These are phyloP conservation scores for Hirsutella minnesotensis DNA, from an alignment of 2,329 filamentous ascomycete species.

Conservation along the genomic window DNA sequence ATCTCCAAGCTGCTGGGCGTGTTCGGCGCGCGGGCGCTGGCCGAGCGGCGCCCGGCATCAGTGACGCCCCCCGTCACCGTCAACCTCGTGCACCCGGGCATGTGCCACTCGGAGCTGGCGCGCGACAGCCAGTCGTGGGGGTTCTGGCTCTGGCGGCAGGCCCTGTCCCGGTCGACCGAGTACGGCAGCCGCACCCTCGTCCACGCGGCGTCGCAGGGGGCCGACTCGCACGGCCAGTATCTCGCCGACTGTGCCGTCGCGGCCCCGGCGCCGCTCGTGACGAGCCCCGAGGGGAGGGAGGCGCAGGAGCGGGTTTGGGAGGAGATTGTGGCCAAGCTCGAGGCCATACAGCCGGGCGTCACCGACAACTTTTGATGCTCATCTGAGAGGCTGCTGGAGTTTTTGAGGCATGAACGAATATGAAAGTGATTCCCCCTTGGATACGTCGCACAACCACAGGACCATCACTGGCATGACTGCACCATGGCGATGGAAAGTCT, in stretches of 20 bases:
- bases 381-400: background rate
- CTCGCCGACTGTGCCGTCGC: background rate
- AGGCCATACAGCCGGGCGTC: background rate
- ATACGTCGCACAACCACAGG: too few relatives aligned
- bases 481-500: too few relatives aligned
- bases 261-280: background rate
- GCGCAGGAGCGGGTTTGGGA: slow-evolving; percentile 2
- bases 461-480: background rate
- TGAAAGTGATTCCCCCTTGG: background rate
- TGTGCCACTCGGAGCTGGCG: slow-evolving; percentile 34
- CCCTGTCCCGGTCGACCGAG: too few relatives aligned
- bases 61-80: slow-evolving; percentile 24
- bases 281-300: background rate
- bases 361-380: background rate
- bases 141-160: slow-evolving; percentile 3
- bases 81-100: slow-evolving; percentile 40
- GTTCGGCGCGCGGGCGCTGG: slow-evolving; percentile 10
- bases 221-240: background rate
- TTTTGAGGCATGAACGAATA: background rate
- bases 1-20: slow-evolving; percentile 21
- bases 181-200: background rate
- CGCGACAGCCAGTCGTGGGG: slow-evolving; percentile 18
- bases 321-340: slow-evolving; percentile 1
- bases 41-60: slow-evolving; percentile 6
- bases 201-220: background rate